These are phyloP conservation scores for Plasmodium blacklocki DNA, from an alignment of 169 alveolate species.

Conservation along the genomic window DNA sequence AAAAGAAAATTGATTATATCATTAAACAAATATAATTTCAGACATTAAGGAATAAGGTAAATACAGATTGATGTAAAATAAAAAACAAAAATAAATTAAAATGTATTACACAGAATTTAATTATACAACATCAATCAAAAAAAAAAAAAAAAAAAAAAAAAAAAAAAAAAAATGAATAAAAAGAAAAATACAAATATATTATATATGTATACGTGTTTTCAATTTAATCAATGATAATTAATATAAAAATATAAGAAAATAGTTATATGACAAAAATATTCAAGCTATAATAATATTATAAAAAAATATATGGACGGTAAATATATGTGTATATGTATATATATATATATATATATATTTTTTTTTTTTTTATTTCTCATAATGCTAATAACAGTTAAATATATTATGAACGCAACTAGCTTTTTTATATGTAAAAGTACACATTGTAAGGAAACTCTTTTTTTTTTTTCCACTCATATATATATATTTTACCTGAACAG, in stretches of 20 bases:
- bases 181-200: not conserved
- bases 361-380: not conserved
- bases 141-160: constrained; percentile 23
- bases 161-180: constrained; percentile 2
- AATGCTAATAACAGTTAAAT: constrained; percentile 9
- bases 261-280: too few relatives aligned
- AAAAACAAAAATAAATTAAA: constrained; percentile 22
- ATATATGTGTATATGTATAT: constrained; percentile 12
- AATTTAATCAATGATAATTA: too few relatives aligned
- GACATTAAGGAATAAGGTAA: not conserved
- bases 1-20: not conserved
- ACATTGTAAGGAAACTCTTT: not conserved
- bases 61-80: not conserved
- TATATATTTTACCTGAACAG: constrained; percentile 3
- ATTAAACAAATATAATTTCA: constrained; percentile 10
- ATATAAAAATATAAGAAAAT: too few relatives aligned
- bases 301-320: too few relatives aligned
- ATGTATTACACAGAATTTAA: not conserved
- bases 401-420: constrained; percentile 25
- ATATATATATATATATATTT: constrained; percentile 6
- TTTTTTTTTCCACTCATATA: constrained; percentile 24
- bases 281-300: too few relatives aligned
- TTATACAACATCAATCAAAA: constrained; percentile 15
- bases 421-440: constrained; percentile 21
- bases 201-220: too few relatives aligned